Base-by-base conservation (phyloP, 345 rosid species). In the Clarkia xantiana region DNA sequence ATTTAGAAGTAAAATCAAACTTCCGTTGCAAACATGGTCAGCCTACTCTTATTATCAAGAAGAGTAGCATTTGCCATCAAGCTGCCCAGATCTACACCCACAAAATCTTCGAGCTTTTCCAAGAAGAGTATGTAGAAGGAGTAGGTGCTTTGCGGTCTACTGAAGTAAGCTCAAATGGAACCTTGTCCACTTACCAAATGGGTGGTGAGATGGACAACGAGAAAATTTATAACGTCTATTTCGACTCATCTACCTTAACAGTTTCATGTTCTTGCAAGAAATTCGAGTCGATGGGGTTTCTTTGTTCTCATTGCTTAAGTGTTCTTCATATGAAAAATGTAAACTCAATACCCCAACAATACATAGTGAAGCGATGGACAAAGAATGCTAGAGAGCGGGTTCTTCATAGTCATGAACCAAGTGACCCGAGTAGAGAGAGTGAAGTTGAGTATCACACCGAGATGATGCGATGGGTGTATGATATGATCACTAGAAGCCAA, bases 391-490 rank as follows among this genome's bases (percentile, higher is more conserved):
- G 53, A 49, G 53, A 49, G 18, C 41, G 53, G 38, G 42, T 11
- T 49, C n/a, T n/a, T n/a, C 42, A 39, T 49, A 49, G 40, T 49
- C 53, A 49, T 29, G 53, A 49, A 25, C 18, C 17, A 9, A 49
- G 34, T 39, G 53, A 49, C 5, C 34, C 42, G 11, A 34, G 38
- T 29, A 49, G 41, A 19, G 53, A 49, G 41, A 14, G 10, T 29
- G 53, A 49, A 19, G 53, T 49, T n/a, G 53, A 49, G 18, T 49
- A 49, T 18, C 53, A 49, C 42, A 34, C 53, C 8, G 53, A 49
- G 41, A 49, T 49, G 53, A 49, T 49, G 53, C 53, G 53, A 40
- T 49, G 53, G 53, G 53, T 19, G 15, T 49, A 49, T 49, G 53
- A 49, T 49, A 49, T 49, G 53, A 49, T 49, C 42, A 22, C 40